Evolutionary conservation across 768 basidiomycete genomes (phyloP).

Genomic region (Nidularia pulvinata): DNA sequence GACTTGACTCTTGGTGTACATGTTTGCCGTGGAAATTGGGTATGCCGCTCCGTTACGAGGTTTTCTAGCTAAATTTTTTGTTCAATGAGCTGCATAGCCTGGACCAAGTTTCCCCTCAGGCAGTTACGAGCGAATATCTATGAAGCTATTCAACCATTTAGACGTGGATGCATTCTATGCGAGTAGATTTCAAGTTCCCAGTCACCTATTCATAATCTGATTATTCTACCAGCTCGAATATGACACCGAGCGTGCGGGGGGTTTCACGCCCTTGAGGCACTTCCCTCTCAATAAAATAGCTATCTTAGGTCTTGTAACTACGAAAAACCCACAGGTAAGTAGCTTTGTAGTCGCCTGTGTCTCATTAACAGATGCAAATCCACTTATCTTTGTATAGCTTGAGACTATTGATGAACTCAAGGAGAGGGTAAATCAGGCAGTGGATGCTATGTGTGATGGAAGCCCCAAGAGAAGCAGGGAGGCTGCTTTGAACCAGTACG

Average conservation of each 20-base stretch:
- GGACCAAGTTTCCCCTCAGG: constrained; percentile 54
- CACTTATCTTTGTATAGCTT: constrained; percentile 25
- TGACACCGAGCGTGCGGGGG: constrained; percentile 63
- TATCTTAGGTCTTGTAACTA: constrained; percentile 49
- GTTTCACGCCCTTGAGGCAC: constrained; percentile 51
- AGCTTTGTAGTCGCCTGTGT: not conserved
- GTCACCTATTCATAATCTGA: not conserved
- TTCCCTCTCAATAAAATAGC: constrained; percentile 46
- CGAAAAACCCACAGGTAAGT: constrained; percentile 41
- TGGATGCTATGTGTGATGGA: constrained; percentile 42
- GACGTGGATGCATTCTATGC: constrained; percentile 59
- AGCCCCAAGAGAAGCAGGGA: constrained; percentile 39
- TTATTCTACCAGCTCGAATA: constrained; percentile 52
- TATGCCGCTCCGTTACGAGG: constrained; percentile 22
- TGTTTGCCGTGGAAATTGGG: constrained; percentile 58
- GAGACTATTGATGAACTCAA: constrained; percentile 50
- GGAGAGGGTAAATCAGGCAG: constrained; percentile 52
- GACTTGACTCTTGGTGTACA: constrained; percentile 60
- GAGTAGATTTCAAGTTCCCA: constrained; percentile 8
- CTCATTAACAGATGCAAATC: not conserved
- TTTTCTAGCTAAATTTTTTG: too few relatives aligned
- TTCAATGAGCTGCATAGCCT: not conserved
- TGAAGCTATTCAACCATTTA: constrained; percentile 55
- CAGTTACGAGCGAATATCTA: constrained; percentile 53
- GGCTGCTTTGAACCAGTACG: constrained; percentile 53